phyloP scores from a whole-genome alignment of 306 rosid genomes.

The Sechiopsis laciniata region DNA sequence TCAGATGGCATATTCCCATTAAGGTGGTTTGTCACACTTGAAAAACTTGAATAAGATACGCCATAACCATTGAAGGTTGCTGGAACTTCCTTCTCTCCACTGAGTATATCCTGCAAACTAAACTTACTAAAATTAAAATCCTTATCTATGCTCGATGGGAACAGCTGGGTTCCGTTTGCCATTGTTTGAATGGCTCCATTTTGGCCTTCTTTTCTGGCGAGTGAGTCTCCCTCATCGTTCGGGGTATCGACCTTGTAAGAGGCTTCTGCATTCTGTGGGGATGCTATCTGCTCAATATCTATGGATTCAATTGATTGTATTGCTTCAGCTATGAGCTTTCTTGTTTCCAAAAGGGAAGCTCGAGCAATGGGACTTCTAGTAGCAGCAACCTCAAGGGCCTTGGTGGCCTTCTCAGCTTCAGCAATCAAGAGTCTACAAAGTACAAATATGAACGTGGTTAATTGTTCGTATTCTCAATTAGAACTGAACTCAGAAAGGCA shows the following conservation, averaged over 20 bases:
- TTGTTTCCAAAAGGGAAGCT: conserved; percentile 74
- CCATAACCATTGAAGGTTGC: conserved; percentile 34
- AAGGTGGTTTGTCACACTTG: conserved; percentile 25
- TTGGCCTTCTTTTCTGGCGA: conserved; percentile 21
- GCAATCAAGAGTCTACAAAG: conserved; percentile 70
- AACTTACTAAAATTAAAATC: conserved; percentile 37
- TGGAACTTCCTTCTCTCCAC: conserved; percentile 36
- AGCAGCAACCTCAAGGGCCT: conserved; percentile 81
- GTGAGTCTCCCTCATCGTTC: conserved; percentile 19
- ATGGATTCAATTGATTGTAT: conserved; percentile 64
- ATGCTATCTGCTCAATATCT: conserved; percentile 30
- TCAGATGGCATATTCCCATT: conserved; percentile 27
- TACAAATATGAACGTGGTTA: conserved; percentile 10
- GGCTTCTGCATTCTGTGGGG: conserved; percentile 29
- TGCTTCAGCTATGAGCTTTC: conserved; percentile 95
- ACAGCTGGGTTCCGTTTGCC: conserved; percentile 47
- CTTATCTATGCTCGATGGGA: conserved; percentile 28
- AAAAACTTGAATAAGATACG: conserved; percentile 34
- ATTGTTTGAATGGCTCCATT: conserved; percentile 31
- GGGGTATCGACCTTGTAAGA: conserved; percentile 24
- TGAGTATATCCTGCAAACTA: conserved; percentile 36
- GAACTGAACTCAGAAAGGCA: neutral
- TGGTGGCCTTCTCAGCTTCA: conserved; percentile 95
- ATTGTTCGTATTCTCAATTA: neutral
- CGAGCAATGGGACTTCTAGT: conserved; percentile 63